These are phyloP conservation scores for Auricularia heimuer DNA, from an alignment of 768 basidiomycete genomes.

Conservation along the genomic window DNA sequence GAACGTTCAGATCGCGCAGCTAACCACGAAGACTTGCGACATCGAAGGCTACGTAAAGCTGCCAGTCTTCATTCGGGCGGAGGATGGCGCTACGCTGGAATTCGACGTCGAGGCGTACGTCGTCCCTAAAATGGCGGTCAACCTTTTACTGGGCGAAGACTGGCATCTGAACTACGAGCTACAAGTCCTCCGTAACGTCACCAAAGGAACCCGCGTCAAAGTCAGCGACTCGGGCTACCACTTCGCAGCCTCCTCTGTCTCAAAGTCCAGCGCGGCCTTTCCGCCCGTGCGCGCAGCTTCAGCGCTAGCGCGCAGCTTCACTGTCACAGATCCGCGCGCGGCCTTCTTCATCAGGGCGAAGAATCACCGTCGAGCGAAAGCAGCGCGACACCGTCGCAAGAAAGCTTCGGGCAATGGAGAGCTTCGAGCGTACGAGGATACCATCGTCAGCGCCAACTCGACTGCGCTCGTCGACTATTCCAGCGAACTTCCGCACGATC, in stretches of 20 bases:
- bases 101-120: neutral
- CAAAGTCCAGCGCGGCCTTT: neutral
- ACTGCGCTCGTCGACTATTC: neutral
- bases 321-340: neutral
- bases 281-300: neutral
- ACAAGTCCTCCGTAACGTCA: neutral
- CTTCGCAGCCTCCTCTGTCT: neutral
- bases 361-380: neutral
- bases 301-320: neutral
- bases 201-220: neutral
- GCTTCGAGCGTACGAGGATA: neutral
- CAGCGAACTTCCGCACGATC: neutral
- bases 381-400: neutral
- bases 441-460: conserved; percentile 1
- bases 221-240: neutral
- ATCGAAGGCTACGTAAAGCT: neutral
- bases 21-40: neutral
- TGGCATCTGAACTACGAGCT: conserved; percentile 17
- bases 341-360: neutral
- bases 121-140: conserved; percentile 21
- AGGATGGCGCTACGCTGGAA: neutral
- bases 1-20: neutral
- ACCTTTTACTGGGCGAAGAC: conserved; percentile 25
- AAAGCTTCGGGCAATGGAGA: neutral
- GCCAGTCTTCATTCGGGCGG: neutral